Evolutionary conservation across 164 flowering plant species (phyloP).

Genomic region (Tetracentron sinense): DNA sequence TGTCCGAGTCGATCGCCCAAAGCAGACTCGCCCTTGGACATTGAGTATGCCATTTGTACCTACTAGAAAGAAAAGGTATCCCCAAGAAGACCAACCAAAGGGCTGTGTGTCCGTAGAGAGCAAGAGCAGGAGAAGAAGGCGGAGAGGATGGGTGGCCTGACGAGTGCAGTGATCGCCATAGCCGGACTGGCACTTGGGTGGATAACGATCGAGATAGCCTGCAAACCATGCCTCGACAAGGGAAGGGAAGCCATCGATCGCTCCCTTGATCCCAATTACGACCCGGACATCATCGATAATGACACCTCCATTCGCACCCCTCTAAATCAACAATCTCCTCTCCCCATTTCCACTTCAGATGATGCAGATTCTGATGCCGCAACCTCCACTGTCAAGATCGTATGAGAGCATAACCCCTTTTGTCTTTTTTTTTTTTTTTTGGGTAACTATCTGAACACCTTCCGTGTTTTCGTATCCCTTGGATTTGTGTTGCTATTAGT

Average conservation of each 20-base stretch:
- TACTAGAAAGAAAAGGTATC: too few relatives aligned
- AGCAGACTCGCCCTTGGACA: too few relatives aligned
- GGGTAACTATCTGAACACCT: not conserved
- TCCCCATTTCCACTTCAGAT: conserved; percentile 3
- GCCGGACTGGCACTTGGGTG: conserved; percentile 72
- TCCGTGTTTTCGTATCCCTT: not conserved
- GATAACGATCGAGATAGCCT: conserved; percentile 88
- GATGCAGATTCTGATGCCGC: not conserved
- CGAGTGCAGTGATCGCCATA: conserved; percentile 74
- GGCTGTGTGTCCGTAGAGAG: too few relatives aligned
- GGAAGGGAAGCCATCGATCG: conserved; percentile 96
- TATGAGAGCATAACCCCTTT: conserved; percentile 16
- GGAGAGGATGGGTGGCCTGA: conserved; percentile 73
- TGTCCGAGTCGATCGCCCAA: too few relatives aligned
- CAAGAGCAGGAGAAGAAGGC: too few relatives aligned
- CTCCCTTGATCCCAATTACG: conserved; percentile 80
- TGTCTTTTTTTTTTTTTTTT: not conserved
- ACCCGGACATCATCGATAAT: conserved; percentile 62
- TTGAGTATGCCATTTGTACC: too few relatives aligned
- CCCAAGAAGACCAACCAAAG: too few relatives aligned
- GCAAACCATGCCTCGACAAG: conserved; percentile 92
- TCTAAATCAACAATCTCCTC: conserved; percentile 35
- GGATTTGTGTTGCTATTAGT: not conserved
- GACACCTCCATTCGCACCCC: conserved; percentile 39
- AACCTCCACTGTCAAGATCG: conserved; percentile 12